Percentiles rank a stretch among this genome's conserved stretches.
phyloP scores from a whole-genome alignment of 106 monocot genomes.

The Triglochin maritima region DNA sequence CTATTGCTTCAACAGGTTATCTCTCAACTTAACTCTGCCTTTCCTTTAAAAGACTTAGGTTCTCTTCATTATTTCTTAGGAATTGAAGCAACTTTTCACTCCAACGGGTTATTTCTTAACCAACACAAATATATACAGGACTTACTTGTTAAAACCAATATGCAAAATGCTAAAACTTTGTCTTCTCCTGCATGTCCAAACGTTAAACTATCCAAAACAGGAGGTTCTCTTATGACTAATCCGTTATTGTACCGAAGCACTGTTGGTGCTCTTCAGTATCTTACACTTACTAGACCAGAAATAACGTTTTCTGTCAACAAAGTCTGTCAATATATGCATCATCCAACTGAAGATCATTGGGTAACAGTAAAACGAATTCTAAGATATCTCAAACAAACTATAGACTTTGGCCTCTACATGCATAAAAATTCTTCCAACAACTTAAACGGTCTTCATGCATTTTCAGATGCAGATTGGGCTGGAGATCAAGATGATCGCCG shows the following conservation, averaged over 20 bases:
- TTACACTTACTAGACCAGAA: conserved; percentile 6
- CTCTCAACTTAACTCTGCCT: not conserved
- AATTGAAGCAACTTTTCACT: not conserved
- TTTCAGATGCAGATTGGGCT: conserved; percentile 10
- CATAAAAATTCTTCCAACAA: not conserved
- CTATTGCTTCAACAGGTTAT: not conserved
- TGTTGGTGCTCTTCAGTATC: conserved; percentile 9
- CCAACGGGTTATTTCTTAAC: not conserved
- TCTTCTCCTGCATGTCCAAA: not conserved
- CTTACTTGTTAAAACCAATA: not conserved
- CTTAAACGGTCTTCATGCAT: not conserved
- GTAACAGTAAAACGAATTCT: not conserved
- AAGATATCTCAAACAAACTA: not conserved
- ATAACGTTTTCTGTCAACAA: not conserved
- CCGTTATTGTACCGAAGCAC: not conserved
- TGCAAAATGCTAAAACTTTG: not conserved
- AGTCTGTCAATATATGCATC: not conserved
- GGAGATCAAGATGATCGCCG: not conserved
- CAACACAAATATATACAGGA: not conserved
- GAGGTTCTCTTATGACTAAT: not conserved
- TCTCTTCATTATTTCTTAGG: not conserved
- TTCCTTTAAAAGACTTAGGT: not conserved
- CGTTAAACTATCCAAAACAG: not conserved
- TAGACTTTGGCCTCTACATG: not conserved
- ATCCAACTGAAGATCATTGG: not conserved